phyloP scores from a whole-genome alignment of 1,284 basidiomycete species.

The Schizopora paradoxa region DNA sequence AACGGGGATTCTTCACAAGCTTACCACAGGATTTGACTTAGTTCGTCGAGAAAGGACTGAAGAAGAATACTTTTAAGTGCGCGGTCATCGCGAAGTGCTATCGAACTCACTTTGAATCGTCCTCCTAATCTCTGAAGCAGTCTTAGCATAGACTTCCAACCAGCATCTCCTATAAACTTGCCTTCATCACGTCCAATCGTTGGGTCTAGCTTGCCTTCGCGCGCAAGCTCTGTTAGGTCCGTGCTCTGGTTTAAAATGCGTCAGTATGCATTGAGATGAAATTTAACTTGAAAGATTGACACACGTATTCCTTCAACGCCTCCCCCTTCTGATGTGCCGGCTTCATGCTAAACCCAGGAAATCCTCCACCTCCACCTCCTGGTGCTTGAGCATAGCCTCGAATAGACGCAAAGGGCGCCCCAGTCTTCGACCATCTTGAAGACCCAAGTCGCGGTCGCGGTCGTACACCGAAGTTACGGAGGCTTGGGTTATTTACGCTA shows the following conservation, averaged over 20 bases:
- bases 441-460: too few relatives aligned
- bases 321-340: slow-evolving; percentile 70
- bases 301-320: slow-evolving; percentile 77
- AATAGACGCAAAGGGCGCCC: too few relatives aligned
- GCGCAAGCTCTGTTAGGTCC: slow-evolving; percentile 81
- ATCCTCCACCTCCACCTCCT: slow-evolving; percentile 36
- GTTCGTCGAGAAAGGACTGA: slow-evolving; percentile 74
- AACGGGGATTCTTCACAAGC: too few relatives aligned
- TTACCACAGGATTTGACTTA: slow-evolving; percentile 83
- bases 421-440: too few relatives aligned
- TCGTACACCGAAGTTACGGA: too few relatives aligned
- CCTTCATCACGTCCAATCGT: slow-evolving; percentile 86
- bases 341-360: slow-evolving; percentile 59
- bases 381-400: slow-evolving; percentile 32
- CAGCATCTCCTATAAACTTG: slow-evolving; percentile 25
- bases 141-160: neutral
- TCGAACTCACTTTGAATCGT: slow-evolving; percentile 75
- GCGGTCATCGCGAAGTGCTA: slow-evolving; percentile 3
- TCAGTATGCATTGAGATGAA: neutral
- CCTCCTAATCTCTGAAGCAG: slow-evolving; percentile 69
- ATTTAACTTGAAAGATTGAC: slow-evolving; percentile 26
- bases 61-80: neutral
- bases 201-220: slow-evolving; percentile 83
- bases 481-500: too few relatives aligned
- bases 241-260: slow-evolving; percentile 46